Evolutionary conservation across 192 early-diverging fungal species (phyloP), one percentile per base, ranked within the genome.

Genomic region (Phlyctochytrium arcticum): DNA sequence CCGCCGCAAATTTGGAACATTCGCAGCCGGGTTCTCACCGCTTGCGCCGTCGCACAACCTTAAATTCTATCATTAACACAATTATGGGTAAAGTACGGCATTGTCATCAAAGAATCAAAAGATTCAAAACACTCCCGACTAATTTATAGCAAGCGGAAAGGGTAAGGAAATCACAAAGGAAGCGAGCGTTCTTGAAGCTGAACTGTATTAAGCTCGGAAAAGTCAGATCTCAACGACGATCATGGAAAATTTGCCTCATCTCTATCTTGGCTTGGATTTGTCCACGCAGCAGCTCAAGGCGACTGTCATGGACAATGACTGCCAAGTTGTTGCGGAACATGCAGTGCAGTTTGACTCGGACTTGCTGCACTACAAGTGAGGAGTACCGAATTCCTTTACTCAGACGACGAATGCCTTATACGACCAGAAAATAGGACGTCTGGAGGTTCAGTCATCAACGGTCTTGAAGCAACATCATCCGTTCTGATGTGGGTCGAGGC

Each of bases 401-500:
- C 34, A 23, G n/a, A 6, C 8, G 30, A 17, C 30, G 31, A n/a
- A 23, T 54, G 4, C 78, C 78, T 35, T 36, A 19, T 7, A 80
- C 33, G n/a, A n/a, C n/a, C n/a, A n/a, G n/a, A n/a, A n/a, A 33
- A 46, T 3, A 69, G 69, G 6, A 71, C 69, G 9, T n/a, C 10
- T 4, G 69, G 69, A 1, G 69, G 69, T 35, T 6, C 34, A 7
- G 57, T 35, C 10, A 26, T 19, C n/a, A 32, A 56, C 9, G 68
- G 68, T 8, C 29, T 54, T 5, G 69, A 68, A 8, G 87, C 78
- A 21, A 86, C 83, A 0, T 79, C 88, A 5, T 89, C 91, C 1
- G 82, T 87, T 4, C 57, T 89, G 23, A 84, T 93, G 87, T 93
- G 90, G 89, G 79, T 87, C 0, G 83, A 89, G 23, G 88, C 92